A percentile compares a stretch with the other conserved stretches of the same genome.
These are phyloP conservation scores for Globisporangium spiculum DNA, from an alignment of 352 stramenopile genomes.

Conservation along the genomic window DNA sequence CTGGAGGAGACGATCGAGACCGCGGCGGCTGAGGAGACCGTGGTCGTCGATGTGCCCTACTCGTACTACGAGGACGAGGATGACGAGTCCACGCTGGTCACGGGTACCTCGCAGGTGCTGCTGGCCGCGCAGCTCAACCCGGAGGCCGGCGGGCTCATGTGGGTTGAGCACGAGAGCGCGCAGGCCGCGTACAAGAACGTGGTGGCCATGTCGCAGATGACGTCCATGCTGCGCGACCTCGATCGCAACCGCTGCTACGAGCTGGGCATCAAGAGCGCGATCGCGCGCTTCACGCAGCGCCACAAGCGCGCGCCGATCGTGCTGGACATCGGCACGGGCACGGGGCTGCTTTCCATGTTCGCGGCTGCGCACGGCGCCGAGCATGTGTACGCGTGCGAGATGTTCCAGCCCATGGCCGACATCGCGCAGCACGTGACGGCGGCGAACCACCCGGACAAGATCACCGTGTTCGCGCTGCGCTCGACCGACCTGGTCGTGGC, in stretches of 20 bases:
- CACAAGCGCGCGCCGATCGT: constrained; percentile 54
- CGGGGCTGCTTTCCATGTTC: constrained; percentile 86
- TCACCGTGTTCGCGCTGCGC: constrained; percentile 73
- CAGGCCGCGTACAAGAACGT: constrained; percentile 78
- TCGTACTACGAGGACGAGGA: constrained; percentile 71
- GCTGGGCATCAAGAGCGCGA: constrained; percentile 59
- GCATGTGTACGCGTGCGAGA: constrained; percentile 92
- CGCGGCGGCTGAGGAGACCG: constrained; percentile 70
- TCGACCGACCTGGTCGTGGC: constrained; percentile 70
- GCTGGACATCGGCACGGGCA: constrained; percentile 83
- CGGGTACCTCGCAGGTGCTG: constrained; percentile 63
- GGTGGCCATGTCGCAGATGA: constrained; percentile 87
- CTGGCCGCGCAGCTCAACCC: constrained; percentile 73
- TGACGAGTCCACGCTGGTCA: constrained; percentile 51
- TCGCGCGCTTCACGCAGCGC: constrained; percentile 44
- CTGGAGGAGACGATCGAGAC: constrained; percentile 79
- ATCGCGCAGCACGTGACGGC: constrained; percentile 71
- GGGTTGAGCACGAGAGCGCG: constrained; percentile 62
- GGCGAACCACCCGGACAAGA: constrained; percentile 64
- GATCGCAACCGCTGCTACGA: constrained; percentile 82
- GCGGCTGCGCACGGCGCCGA: constrained; percentile 79
- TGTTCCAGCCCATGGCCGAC: constrained; percentile 83
- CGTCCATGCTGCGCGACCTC: constrained; percentile 78
- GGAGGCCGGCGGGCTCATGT: constrained; percentile 73
- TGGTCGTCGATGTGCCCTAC: constrained; percentile 81